Base-by-base conservation (phyloP, 306 rosid genomes). In the Trifolium subterraneum region DNA sequence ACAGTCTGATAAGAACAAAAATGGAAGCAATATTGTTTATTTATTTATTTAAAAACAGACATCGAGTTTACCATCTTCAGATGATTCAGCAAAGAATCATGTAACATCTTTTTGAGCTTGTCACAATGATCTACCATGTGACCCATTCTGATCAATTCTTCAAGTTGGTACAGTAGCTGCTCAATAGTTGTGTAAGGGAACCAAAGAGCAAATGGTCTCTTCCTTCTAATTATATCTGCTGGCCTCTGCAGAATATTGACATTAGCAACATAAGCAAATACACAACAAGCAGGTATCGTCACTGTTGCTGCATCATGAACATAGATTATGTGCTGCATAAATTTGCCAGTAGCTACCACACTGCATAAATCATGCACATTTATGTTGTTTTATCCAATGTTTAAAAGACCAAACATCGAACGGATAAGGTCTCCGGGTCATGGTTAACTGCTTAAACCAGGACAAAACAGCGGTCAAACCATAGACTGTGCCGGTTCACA, bases 181-280 rank as follows among this genome's bases (percentile, higher is more conserved):
- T 91, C 93, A 63, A 94, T 78, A 36, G 90, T 83, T 58, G 92
- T 90, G 87, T 88, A 94, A 2, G 98, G 96, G 76, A 94, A 91
- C 93, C 95, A 94, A 77, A 81, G 88, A 27, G 93, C 96, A 77
- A 85, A 86, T 59, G 95, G 90, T 72, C 69, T 91, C 87, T 94
- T 94, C 76, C 97, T 78, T 60, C 75, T 89, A 52, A 89, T 68
- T 73, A 94, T 63, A 80, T 91, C 93, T 16, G 85, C 86, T 3
- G 93, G 91, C 77, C 88, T 81, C 98, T 93, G 91, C 73, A 85
- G 42, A 82, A 64, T 33, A 76, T 55, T 33, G 70, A 78, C 65
- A 25, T 58, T 41, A 47, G 27, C 23, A 55, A 80, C 59, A 65
- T 45, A 38, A 63, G 64, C 19, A 56, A 74, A 82, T 60, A 71